Evolutionary conservation across 805 yeast genomes (phyloP).

Genomic region (Danielia reshetovae): DNA sequence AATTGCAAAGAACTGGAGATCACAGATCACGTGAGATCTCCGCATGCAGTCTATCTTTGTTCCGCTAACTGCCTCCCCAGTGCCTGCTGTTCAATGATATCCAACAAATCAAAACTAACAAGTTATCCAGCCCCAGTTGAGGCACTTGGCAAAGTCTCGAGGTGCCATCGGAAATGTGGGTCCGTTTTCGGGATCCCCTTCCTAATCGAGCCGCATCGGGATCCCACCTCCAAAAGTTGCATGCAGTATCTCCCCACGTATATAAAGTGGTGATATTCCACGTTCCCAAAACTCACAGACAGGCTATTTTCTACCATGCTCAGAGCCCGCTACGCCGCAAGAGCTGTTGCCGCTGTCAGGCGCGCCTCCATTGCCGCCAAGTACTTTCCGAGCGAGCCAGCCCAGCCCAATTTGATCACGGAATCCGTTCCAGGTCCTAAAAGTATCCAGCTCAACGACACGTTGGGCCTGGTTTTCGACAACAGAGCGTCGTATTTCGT

Average conservation of each 20-base stretch:
- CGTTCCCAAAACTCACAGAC: neutral
- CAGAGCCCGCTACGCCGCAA: constrained; percentile 5
- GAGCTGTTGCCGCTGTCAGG: constrained; percentile 3
- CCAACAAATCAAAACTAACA: too few species aligned
- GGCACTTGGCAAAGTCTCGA: too few species aligned
- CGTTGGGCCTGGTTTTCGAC: constrained; percentile 36
- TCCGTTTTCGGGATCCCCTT: constrained; percentile 1
- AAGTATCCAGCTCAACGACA: constrained; percentile 26
- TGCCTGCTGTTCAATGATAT: too few species aligned
- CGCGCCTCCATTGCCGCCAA: constrained; percentile 19
- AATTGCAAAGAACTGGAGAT: too few species aligned
- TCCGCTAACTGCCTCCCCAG: too few species aligned
- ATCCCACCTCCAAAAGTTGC: neutral
- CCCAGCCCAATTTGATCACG: constrained; percentile 27
- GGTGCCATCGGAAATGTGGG: neutral
- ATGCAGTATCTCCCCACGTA: neutral
- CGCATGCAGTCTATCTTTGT: too few species aligned
- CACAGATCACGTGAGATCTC: too few species aligned
- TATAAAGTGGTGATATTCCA: neutral
- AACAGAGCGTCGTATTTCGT: constrained; percentile 41
- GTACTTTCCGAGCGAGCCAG: constrained; percentile 38
- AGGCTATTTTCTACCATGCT: constrained; percentile 8
- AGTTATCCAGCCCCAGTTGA: neutral
- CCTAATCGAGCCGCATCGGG: constrained; percentile 3
- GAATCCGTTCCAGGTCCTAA: constrained; percentile 37